These are phyloP conservation scores for Suillus variegatus DNA, from an alignment of 768 basidiomycete species.

Conservation along the genomic window DNA sequence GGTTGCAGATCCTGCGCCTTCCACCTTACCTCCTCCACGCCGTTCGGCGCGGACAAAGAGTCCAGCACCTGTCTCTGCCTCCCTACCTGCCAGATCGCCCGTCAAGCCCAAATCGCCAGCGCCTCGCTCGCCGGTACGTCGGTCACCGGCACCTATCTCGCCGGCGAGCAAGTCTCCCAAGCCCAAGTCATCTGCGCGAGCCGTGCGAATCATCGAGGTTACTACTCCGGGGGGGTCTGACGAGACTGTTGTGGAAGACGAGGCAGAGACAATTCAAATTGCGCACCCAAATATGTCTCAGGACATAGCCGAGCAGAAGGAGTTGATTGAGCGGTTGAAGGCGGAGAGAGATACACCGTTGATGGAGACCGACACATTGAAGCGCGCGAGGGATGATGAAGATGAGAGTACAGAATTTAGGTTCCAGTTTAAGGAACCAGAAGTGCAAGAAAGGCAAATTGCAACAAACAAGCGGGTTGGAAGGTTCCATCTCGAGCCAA, in stretches of 20 bases:
- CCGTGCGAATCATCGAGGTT: conserved; percentile 31
- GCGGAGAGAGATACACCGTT: conserved; percentile 50
- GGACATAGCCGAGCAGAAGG: conserved; percentile 78
- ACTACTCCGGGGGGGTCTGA: conserved; percentile 58
- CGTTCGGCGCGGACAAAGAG: conserved; percentile 46
- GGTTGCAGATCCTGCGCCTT: conserved; percentile 15
- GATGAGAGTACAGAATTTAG: conserved; percentile 51
- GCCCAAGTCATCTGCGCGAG: conserved; percentile 19
- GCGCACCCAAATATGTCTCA: conserved; percentile 63
- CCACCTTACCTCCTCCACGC: conserved; percentile 41
- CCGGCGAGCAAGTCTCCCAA: conserved; percentile 40
- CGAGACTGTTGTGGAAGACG: conserved; percentile 67
- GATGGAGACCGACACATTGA: conserved; percentile 33
- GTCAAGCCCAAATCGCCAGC: conserved; percentile 31
- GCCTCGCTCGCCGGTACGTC: conserved; percentile 33
- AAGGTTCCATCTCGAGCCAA: conserved; percentile 58
- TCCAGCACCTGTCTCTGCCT: conserved; percentile 32
- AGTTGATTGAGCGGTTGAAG: conserved; percentile 73
- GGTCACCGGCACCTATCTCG: conserved; percentile 31
- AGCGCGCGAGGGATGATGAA: conserved; percentile 44
- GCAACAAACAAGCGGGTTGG: conserved; percentile 66
- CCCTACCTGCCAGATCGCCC: conserved; percentile 3
- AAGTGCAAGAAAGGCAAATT: conserved; percentile 56
- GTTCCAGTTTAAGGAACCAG: conserved; percentile 73
- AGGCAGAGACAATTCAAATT: conserved; percentile 56